Percentiles rank a stretch among this genome's conserved stretches.
Evolutionary conservation across 257 asterid genomes (phyloP).

Genomic region (Gynochthodes officinalis): DNA sequence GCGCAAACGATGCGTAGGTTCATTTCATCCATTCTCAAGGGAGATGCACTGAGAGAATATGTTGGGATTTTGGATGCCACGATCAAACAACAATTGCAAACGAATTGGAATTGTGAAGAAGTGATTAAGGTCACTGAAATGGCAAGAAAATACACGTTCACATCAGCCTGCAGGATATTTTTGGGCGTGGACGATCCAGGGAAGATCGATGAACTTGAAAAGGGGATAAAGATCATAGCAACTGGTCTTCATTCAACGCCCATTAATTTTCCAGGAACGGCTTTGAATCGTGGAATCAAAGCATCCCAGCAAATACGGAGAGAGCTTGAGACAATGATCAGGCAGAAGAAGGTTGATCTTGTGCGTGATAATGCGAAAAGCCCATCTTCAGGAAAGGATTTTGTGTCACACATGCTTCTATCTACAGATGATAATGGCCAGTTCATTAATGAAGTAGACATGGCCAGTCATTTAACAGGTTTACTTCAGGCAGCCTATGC

Average conservation of each 20-base stretch:
- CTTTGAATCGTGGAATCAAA: not conserved
- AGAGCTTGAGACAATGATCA: not conserved
- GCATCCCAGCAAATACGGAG: not conserved
- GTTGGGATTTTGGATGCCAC: not conserved
- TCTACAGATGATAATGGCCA: not conserved
- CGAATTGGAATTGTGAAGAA: too few relatives aligned
- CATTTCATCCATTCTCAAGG: not conserved
- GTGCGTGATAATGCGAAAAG: too few relatives aligned
- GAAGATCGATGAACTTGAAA: not conserved
- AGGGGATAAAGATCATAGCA: not conserved
- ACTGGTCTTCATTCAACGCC: not conserved
- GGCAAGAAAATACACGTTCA: not conserved
- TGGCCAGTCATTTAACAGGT: slow-evolving; percentile 1
- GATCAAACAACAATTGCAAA: not conserved
- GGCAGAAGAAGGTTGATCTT: not conserved
- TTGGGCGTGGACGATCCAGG: not conserved
- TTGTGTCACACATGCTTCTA: not conserved
- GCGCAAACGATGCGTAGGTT: not conserved
- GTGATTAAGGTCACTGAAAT: not conserved
- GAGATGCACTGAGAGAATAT: slow-evolving; percentile 4
- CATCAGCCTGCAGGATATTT: not conserved
- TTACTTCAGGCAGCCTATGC: slow-evolving; percentile 8
- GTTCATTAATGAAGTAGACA: not conserved
- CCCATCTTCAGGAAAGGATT: not conserved
- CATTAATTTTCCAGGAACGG: slow-evolving; percentile 1